These are phyloP conservation scores for Cryptococcus maquisensis DNA, from an alignment of 1,284 basidiomycete species.

Conservation along the genomic window DNA sequence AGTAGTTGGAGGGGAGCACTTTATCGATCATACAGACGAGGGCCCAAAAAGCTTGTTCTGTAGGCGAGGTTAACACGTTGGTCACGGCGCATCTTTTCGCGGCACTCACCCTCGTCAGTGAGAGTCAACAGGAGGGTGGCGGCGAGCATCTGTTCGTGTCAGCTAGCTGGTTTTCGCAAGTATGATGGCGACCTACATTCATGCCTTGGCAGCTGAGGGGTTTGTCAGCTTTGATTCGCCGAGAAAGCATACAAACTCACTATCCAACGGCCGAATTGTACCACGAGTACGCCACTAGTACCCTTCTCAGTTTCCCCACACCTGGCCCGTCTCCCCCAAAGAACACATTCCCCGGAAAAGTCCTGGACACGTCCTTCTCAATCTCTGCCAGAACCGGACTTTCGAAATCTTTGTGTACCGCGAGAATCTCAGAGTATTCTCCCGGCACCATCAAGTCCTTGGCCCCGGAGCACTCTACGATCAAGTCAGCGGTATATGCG, in stretches of 20 bases:
- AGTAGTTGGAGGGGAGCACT: constrained; percentile 76
- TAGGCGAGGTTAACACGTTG: constrained; percentile 81
- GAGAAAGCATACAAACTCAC: constrained; percentile 11
- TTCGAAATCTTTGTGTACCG: constrained; percentile 55
- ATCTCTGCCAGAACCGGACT: constrained; percentile 71
- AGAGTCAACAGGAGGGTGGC: constrained; percentile 79
- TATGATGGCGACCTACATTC: constrained; percentile 16
- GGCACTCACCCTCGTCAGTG: constrained; percentile 59
- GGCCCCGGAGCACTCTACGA: constrained; percentile 83
- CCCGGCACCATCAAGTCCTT: constrained; percentile 90
- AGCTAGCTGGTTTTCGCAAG: constrained; percentile 55
- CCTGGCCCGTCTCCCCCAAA: constrained; percentile 77
- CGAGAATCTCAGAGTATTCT: constrained; percentile 76
- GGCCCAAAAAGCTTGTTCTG: constrained; percentile 97
- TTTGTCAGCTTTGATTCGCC: neutral
- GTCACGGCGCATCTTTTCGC: constrained; percentile 59
- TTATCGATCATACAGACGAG: constrained; percentile 83
- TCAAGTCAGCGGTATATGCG: constrained; percentile 35
- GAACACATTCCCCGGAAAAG: constrained; percentile 94
- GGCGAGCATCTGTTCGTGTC: constrained; percentile 55
- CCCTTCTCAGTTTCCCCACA: constrained; percentile 81
- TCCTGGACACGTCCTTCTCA: constrained; percentile 84
- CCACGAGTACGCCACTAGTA: constrained; percentile 88
- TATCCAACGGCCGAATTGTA: constrained; percentile 82
- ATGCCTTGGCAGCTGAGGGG: constrained; percentile 30